These are phyloP conservation scores for Sindora glabra DNA, from an alignment of 306 rosid genomes.

Conservation along the genomic window DNA sequence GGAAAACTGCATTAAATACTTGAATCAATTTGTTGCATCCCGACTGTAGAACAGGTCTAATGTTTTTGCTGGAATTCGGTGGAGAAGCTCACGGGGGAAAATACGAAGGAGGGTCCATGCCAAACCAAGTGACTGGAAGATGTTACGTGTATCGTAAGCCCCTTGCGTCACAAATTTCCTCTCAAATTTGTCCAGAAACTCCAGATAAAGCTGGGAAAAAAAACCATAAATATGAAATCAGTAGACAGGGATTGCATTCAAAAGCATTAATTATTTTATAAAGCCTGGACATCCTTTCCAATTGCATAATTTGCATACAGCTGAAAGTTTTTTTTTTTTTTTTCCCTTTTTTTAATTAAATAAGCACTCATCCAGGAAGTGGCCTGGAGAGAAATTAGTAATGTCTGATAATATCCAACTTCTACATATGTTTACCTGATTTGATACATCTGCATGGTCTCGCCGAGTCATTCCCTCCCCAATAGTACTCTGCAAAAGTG, in stretches of 20 bases:
- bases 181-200: conserved; percentile 96
- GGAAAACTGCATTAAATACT: too few relatives aligned
- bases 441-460: conserved; percentile 97
- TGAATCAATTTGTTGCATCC: conserved; percentile 63
- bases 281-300: conserved; percentile 97
- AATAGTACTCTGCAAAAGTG: conserved; percentile 82
- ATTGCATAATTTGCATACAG: conserved; percentile 98
- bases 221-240: not conserved
- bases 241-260: too few relatives aligned
- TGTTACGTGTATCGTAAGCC: conserved; percentile 91
- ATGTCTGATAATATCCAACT: too few relatives aligned
- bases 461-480: conserved; percentile 99
- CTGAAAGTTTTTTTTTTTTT: too few relatives aligned
- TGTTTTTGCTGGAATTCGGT: conserved; percentile 92
- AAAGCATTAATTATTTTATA: too few relatives aligned
- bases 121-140: conserved; percentile 94
- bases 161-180: conserved; percentile 95
- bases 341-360: too few relatives aligned
- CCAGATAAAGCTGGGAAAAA: conserved; percentile 69
- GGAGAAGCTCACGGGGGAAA: conserved; percentile 99
- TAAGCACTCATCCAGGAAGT: not conserved
- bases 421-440: conserved; percentile 54
- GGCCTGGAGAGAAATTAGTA: too few relatives aligned
- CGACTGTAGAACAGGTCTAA: conserved; percentile 86
- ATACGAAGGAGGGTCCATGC: conserved; percentile 98